phyloP scores from a whole-genome alignment of 2,329 filamentous ascomycete species.

The Ophiostoma tasmaniense region DNA sequence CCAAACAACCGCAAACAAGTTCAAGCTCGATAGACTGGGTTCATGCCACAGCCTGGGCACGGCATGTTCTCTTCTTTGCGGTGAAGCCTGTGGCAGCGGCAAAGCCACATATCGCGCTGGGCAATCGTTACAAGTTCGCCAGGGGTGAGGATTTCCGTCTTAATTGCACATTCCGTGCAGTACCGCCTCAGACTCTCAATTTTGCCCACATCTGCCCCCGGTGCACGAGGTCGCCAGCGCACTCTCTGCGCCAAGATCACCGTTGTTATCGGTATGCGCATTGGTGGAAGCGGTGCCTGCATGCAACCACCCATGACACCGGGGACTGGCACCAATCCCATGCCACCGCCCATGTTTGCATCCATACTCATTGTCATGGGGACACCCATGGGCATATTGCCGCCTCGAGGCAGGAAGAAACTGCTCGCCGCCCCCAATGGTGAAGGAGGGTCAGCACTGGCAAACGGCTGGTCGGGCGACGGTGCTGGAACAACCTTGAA shows the following conservation, averaged over 20 bases:
- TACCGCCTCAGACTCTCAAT: slow-evolving; percentile 21
- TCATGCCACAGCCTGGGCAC: slow-evolving; percentile 17
- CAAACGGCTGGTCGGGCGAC: neutral
- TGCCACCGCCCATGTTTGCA: neutral
- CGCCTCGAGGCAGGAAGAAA: neutral
- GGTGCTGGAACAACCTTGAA: slow-evolving; percentile 13
- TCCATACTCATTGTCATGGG: neutral
- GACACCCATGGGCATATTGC: neutral
- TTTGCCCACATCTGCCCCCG: slow-evolving; percentile 17
- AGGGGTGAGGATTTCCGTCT: slow-evolving; percentile 11
- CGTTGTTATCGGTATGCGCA: neutral
- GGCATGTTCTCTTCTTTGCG: neutral
- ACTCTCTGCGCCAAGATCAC: neutral
- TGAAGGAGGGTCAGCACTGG: slow-evolving; percentile 10
- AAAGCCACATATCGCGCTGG: slow-evolving; percentile 17
- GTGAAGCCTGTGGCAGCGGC: slow-evolving; percentile 15
- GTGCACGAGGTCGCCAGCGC: slow-evolving; percentile 15
- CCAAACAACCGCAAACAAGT: neutral
- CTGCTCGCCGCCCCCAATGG: neutral
- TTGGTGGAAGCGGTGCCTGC: neutral
- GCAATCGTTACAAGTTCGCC: slow-evolving; percentile 15
- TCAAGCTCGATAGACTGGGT: slow-evolving; percentile 11
- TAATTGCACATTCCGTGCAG: slow-evolving; percentile 20
- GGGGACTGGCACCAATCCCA: neutral
- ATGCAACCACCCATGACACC: too few relatives aligned